Evolutionary conservation across 192 early-diverging fungal genomes (phyloP), one percentile per base, ranked within the genome.

Genomic region (Dispira parvispora): DNA sequence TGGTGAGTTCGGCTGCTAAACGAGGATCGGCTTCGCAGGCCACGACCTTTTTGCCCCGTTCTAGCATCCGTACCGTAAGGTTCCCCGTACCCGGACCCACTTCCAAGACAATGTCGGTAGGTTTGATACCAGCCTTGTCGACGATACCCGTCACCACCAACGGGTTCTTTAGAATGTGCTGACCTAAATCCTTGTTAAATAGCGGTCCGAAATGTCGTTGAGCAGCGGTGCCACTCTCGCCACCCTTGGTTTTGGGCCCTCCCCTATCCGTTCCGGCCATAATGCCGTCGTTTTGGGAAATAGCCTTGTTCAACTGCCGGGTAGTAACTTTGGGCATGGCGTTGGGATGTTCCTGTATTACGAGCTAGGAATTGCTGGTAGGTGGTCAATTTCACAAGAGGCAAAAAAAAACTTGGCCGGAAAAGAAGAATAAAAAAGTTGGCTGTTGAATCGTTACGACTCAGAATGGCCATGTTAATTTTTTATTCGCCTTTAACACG

Each of bases 61-160:
- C 87, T 61, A 99, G 78, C 62, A 97, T 94, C 73, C 88, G 87
- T 44, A 97, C 84, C 2, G 93, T 94, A 68, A 99, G 81, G 73
- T 99, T 99, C 75, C 96, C 96, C 28, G 96, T 99, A 82, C 96
- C 96, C 2, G 96, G 96, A 70, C 96, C 96, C 46, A 99, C 86
- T 79, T 99, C 96, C 10, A 91, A 79, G 9, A 88, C 88, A 13
- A 76, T 84, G 69, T 91, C 89, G 1, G 87, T 85, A 32, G 80
- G 71, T 70, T 72, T 73, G 42, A 66, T 53, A 42, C 75, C 54
- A n/a, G 90, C 95, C 80, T 97, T 99, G 65, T 97, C 96, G 21
- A 99, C 87, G 66, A 99, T 99, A 32, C 88, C 86, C 70, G 91
- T 85, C 47, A 92, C 91, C 2, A 99, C 90, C 20, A 99, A 75